These are phyloP conservation scores for Solanum hybrid DNA, from an alignment of 305 asterid species.

Conservation along the genomic window DNA sequence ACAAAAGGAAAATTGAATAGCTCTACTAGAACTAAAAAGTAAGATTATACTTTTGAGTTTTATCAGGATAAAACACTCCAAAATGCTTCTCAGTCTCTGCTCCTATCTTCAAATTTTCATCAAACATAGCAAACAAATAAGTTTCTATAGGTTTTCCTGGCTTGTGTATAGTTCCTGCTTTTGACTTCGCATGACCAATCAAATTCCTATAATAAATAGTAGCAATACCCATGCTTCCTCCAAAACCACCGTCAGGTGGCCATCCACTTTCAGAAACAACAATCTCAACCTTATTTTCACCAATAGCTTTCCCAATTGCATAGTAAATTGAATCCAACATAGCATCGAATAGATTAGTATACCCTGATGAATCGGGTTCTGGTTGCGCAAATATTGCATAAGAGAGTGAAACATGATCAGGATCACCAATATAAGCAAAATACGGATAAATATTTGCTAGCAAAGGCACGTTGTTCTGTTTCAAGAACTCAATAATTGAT, in stretches of 20 bases:
- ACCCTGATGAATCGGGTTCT: neutral
- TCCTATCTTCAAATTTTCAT: constrained; percentile 32
- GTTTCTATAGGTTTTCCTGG: constrained; percentile 23
- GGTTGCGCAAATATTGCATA: constrained; percentile 16
- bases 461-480: constrained; percentile 2
- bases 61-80: constrained; percentile 26
- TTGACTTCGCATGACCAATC: constrained; percentile 16
- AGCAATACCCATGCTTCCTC: constrained; percentile 15
- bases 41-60: constrained; percentile 15
- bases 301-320: constrained; percentile 27
- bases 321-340: constrained; percentile 29
- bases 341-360: constrained; percentile 34
- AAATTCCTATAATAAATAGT: constrained; percentile 19
- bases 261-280: constrained; percentile 46
- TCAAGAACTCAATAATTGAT: constrained; percentile 12
- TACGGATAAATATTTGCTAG: constrained; percentile 23
- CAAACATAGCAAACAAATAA: constrained; percentile 41
- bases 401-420: constrained; percentile 1
- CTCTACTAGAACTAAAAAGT: neutral
- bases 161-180: constrained; percentile 19
- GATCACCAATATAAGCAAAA: constrained; percentile 11
- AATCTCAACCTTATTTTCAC: neutral
- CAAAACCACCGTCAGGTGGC: constrained; percentile 30
- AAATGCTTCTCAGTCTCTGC: constrained; percentile 24
- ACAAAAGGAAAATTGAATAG: too few species aligned